Evolutionary conservation across 164 flowering plant genomes (phyloP), one percentile per base, ranked within the genome.

Genomic region (Vitis labrusca): DNA sequence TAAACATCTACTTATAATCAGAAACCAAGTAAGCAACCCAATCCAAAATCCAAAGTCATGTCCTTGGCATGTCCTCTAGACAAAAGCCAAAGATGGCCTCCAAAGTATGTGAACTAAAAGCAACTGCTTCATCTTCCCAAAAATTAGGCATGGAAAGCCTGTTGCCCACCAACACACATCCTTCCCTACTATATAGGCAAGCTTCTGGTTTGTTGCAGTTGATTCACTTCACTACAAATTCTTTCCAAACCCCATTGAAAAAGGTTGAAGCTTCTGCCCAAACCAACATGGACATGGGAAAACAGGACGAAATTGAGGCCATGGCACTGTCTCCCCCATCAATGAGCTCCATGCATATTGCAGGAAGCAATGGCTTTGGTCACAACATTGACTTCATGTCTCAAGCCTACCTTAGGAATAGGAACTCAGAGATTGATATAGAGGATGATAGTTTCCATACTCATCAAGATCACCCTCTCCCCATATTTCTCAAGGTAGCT

Each of bases 361-460:
- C 88, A 59, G 92, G 87, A 0, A 85, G 89, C 77, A 86, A 76
- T 80, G 85, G 95, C 15, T 89, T 89, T 84, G 91, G 89, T 60
- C 98, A 90, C 72, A 88, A 70, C 79, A 76, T 87, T 8, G 97
- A 92, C 65, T 85, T 82, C 84, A 78, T 86, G 83, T 76, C 95
- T 67, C 89, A 88, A 79, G 78, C 91, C 32, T 88, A 85, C 59
- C 70, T 78, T 23, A 83, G 81, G 71, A 86, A 83, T 56, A 70
- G 77, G n/a, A 81, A 76, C 73, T 77, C 91, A 0, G 90, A 88
- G 76, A 87, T 87, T 44, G 83, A 89, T 50, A 84, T 89, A 1
- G 85, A 86, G 61, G 88, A 75, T 23, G 86, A 76, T 1, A 23
- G 49, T 56, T 62, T 66, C 8, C 32, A 32, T 57, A 8, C 71